Evolutionary conservation across 768 basidiomycete genomes (phyloP).

Genomic region (Tylopilus balloui): DNA sequence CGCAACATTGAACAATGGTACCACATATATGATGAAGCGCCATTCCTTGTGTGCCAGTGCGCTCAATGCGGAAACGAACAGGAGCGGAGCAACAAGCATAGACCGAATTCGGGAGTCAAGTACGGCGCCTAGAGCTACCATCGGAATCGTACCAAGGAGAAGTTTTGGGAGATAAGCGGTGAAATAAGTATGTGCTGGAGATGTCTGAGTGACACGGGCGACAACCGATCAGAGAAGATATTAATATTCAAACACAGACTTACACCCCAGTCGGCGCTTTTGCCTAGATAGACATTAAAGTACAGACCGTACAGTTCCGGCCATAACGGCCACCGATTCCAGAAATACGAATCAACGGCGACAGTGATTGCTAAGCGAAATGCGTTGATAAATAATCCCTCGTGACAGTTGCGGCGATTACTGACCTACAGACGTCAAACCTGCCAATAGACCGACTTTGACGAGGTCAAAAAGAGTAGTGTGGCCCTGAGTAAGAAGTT

Average conservation of each 20-base stretch:
- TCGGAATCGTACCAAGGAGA: constrained; percentile 57
- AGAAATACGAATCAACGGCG: constrained; percentile 80
- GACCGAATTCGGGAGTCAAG: constrained; percentile 46
- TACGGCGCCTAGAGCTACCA: constrained; percentile 51
- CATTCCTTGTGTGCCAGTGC: constrained; percentile 91
- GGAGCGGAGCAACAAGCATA: constrained; percentile 48
- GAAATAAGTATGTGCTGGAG: constrained; percentile 67
- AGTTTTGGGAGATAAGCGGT: constrained; percentile 70
- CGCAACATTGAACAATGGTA: constrained; percentile 77
- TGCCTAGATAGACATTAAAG: constrained; percentile 86
- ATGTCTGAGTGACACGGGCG: constrained; percentile 43
- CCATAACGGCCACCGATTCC: constrained; percentile 72
- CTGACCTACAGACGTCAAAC: constrained; percentile 51
- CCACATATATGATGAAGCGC: constrained; percentile 88
- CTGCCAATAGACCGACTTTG: constrained; percentile 46
- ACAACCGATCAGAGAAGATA: background rate
- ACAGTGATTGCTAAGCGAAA: constrained; percentile 50
- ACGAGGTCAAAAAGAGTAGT: constrained; percentile 43
- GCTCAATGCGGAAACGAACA: constrained; percentile 64
- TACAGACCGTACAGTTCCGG: constrained; percentile 76
- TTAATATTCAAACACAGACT: constrained; percentile 27
- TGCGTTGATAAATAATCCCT: background rate
- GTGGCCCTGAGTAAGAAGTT: constrained; percentile 42
- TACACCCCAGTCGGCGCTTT: constrained; percentile 91
- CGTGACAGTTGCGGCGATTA: background rate